Evolutionary conservation across 2,329 filamentous ascomycete species (phyloP), one percentile per base, ranked within the genome.

Genomic region (Aspergillus tamarii): DNA sequence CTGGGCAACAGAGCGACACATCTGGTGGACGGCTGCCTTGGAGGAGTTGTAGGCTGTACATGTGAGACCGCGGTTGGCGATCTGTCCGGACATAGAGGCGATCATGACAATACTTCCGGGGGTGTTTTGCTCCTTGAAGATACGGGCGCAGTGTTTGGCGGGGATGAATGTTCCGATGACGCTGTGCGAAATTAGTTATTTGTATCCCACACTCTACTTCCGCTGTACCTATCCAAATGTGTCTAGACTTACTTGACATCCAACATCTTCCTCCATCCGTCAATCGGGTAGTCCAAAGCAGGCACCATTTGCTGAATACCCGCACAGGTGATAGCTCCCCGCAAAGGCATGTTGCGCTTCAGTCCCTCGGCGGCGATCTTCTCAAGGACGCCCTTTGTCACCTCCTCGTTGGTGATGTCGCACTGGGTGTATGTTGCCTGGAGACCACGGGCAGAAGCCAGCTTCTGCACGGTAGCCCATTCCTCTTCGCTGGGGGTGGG

Each of bases 61-160:
- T n/a, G 86, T 83, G n/a, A 73, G 62, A 75, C 91, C 87, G 28
- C 85, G 81, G 76, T 91, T 91, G 34, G 88, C 88, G 68, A 91
- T 83, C 6, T 84, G 86, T 21, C 85, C 89, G 68, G 87, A 89
- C 88, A 91, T 91, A 68, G 87, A 89, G n/a, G 84, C 88, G 72
- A 91, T 89, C 72, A 91, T 77, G 16, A 87, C 86, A 64, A 91
- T 85, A 73, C 87, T 90, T 0, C 89, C 88, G 7, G 81, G 79
- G 30, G 80, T 74, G 9, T 79, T 76, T 32, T 86, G 81, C 57
- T 84, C 83, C 26, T 88, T 81, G 85, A 91, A 88, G 76, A 76
- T 72, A 11, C 68, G 69, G 1, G 75, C 75, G 16, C 70, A 72
- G 30, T 71, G 68, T 66, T 77, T 76, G 2, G 75, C 76, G 5